Evolutionary conservation across 2,329 filamentous ascomycete genomes (phyloP).

Genomic region (Pestalotiopsis sp.): DNA sequence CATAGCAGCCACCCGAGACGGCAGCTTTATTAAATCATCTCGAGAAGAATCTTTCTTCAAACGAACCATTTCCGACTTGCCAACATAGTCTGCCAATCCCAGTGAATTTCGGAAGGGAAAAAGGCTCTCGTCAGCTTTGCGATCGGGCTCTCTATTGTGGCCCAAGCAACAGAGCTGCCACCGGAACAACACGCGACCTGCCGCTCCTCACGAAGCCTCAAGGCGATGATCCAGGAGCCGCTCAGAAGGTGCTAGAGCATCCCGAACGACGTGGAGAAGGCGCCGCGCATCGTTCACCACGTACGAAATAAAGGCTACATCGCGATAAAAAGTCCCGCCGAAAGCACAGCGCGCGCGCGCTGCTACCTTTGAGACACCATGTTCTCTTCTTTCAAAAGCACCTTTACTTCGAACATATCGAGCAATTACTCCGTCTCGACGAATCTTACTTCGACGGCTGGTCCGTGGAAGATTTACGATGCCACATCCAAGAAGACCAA

Average conservation of each 20-base stretch:
- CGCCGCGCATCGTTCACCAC: conserved; percentile 4
- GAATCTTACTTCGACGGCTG: conserved; percentile 76
- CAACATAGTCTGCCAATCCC: not conserved
- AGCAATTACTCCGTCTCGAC: conserved; percentile 86
- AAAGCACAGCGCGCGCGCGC: not conserved
- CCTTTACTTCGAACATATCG: conserved; percentile 85
- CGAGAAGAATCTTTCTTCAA: not conserved
- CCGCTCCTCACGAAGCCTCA: not conserved
- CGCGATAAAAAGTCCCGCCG: not conserved
- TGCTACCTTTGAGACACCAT: conserved; percentile 55
- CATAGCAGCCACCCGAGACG: not conserved
- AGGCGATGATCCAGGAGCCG: not conserved
- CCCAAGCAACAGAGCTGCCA: not conserved
- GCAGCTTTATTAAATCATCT: not conserved
- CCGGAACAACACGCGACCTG: not conserved
- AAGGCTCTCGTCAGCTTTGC: not conserved
- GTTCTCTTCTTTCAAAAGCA: conserved; percentile 95
- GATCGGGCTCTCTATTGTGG: not conserved
- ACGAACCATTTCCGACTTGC: not conserved
- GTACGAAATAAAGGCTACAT: conserved; percentile 29
- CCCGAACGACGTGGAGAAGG: conserved; percentile 6
- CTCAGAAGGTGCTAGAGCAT: not conserved
- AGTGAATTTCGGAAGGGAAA: not conserved
- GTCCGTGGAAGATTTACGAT: conserved; percentile 97
- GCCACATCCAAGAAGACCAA: conserved; percentile 95